A percentile compares a stretch with the other conserved stretches of the same genome.
Evolutionary conservation across 306 rosid genomes (phyloP).

Genomic region (Senna tora): DNA sequence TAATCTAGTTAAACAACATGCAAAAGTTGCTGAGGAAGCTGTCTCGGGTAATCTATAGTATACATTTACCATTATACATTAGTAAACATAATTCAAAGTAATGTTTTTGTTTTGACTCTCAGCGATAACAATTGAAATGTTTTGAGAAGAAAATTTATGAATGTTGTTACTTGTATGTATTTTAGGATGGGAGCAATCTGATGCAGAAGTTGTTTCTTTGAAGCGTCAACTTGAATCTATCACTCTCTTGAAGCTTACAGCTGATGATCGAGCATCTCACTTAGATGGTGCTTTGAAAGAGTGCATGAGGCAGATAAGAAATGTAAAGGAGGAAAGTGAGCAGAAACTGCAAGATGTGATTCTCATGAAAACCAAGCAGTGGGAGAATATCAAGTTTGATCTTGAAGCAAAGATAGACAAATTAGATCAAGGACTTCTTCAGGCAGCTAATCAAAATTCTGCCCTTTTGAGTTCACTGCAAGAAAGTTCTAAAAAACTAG

Average conservation of each 20-base stretch:
- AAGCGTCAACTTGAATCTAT: constrained; percentile 73
- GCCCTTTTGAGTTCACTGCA: constrained; percentile 74
- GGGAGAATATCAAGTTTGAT: constrained; percentile 77
- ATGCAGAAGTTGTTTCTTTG: constrained; percentile 80
- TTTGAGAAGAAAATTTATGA: not conserved
- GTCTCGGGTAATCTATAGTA: constrained; percentile 79
- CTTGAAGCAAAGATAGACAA: constrained; percentile 66
- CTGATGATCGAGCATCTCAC: constrained; percentile 77
- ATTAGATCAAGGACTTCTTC: constrained; percentile 70
- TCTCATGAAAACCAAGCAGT: constrained; percentile 65
- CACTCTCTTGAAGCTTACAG: constrained; percentile 71
- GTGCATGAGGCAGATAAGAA: constrained; percentile 82
- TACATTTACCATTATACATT: not conserved
- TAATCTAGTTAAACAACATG: constrained; percentile 78
- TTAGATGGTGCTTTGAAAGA: constrained; percentile 91
- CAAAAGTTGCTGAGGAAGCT: constrained; percentile 97
- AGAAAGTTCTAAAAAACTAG: constrained; percentile 72
- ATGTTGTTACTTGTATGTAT: constrained; percentile 15
- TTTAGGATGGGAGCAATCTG: constrained; percentile 98
- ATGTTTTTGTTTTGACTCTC: not conserved
- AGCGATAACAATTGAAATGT: constrained; percentile 3
- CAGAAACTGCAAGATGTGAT: constrained; percentile 76
- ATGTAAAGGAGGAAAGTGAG: constrained; percentile 79
- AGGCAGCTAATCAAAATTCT: constrained; percentile 65
- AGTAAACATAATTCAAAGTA: not conserved